phyloP scores from a whole-genome alignment of 257 asterid genomes.

The Rehmannia glutinosa region DNA sequence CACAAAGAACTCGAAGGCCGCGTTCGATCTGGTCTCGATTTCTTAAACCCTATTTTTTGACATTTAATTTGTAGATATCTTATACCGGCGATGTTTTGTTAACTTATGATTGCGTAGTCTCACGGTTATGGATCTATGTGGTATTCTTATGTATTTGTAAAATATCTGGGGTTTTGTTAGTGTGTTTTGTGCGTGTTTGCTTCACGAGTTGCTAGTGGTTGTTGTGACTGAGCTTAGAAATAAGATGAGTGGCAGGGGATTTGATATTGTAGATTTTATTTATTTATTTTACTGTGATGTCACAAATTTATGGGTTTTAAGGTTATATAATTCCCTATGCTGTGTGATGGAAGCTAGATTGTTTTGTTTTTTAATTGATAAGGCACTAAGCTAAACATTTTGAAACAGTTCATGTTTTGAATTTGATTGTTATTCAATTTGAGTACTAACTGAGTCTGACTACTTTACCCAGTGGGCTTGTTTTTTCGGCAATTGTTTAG shows the following conservation, averaged over 20 bases:
- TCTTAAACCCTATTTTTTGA: constrained; percentile 26
- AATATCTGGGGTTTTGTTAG: neutral
- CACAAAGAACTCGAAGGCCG: constrained; percentile 72
- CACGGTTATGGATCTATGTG: neutral
- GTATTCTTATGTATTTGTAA: neutral
- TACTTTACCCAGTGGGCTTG: neutral
- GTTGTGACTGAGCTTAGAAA: neutral
- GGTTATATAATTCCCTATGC: neutral
- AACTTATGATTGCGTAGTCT: neutral
- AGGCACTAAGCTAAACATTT: neutral
- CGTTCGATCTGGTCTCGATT: constrained; percentile 47
- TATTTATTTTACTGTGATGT: neutral
- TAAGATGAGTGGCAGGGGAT: neutral
- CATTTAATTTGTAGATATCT: neutral
- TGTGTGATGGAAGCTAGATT: neutral
- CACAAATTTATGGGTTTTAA: neutral
- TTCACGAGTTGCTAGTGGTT: neutral
- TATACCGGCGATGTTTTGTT: neutral
- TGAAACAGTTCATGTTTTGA: neutral
- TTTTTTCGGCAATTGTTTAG: neutral
- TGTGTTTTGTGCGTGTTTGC: constrained; percentile 3
- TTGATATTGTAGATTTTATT: no score
- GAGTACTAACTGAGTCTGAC: neutral
- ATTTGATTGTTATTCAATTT: neutral
- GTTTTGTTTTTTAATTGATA: neutral